These are phyloP conservation scores for Neurospora sp. DNA, from an alignment of 2,329 filamentous ascomycete species.

Conservation along the genomic window DNA sequence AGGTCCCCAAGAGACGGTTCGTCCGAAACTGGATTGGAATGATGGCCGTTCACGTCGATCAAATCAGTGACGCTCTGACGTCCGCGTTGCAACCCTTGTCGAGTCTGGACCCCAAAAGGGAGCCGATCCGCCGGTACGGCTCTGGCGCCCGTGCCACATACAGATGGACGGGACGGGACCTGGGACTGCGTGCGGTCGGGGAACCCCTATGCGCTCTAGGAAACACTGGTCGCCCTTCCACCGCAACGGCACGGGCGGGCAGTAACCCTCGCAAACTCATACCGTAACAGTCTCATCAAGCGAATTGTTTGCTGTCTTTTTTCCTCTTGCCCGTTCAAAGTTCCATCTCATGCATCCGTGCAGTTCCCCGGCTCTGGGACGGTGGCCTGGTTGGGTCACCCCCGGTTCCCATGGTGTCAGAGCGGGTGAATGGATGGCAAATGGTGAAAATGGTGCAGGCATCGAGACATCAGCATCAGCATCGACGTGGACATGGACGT, in stretches of 20 bases:
- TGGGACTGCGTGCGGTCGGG: neutral
- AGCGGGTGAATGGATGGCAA: neutral
- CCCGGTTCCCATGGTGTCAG: neutral
- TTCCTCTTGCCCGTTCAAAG: neutral
- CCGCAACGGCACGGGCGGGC: neutral
- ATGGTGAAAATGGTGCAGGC: neutral
- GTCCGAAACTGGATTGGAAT: neutral
- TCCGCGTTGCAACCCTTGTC: neutral
- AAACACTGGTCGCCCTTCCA: neutral
- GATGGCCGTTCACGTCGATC: slow-evolving; percentile 3
- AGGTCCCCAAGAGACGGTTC: neutral
- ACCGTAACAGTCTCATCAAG: neutral
- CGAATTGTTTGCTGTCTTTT: neutral
- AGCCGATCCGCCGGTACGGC: slow-evolving; percentile 5
- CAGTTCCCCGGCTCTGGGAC: neutral
- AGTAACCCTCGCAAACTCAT: neutral
- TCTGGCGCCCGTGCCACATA: slow-evolving; percentile 2
- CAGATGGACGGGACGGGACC: neutral
- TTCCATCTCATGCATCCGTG: neutral
- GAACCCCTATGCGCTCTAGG: neutral
- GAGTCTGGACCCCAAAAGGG: neutral
- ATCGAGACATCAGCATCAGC: neutral
- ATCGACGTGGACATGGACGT: neutral
- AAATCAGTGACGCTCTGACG: slow-evolving; percentile 1
- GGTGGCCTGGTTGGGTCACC: slow-evolving; percentile 5